Evolutionary conservation across 1,284 basidiomycete species (phyloP), one percentile per base, ranked within the genome.

Genomic region (Fomitopsis schrenkii): DNA sequence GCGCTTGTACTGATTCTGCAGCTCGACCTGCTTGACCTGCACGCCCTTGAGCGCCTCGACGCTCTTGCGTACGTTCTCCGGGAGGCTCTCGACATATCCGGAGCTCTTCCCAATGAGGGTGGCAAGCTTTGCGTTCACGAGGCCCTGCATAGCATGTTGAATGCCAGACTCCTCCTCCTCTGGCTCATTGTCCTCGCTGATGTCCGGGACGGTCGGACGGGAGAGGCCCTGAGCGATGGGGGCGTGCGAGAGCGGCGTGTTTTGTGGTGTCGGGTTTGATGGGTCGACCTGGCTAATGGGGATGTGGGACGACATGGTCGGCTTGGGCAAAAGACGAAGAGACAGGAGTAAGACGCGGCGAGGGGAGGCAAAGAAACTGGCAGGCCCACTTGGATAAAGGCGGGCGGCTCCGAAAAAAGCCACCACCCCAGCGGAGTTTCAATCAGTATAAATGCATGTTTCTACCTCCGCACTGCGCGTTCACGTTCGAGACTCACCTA

Each of bases 1-100:
- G 72, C 90, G 87, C 79, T 98, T 98, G 85, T 97, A 97, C 81
- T 96, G 87, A 72, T 92, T 91, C 77, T 98, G 94, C 61, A 98
- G 85, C 74, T 95, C 93, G 70, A 88, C 88, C 78, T 98, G 95
- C 80, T 96, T 91, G 67, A 88, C 88, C 77, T 98, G 96, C 50
- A 99, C 83, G 62, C 95, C 97, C 77, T 98, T 97, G 71, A 99
- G 83, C 44, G 90, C 97, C 78, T 97, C 93, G 71, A 98, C 81
- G 70, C 89, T 91, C 74, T 89, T 83, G 78, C 93, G 94, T 69
- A 97, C 87, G 60, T 90, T 86, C 54, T 82, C 77, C 14, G 96
- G 93, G 53, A 98, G 85, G 70, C 82, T 85, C 81, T 98, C 94
- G 75, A 95, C 82, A 77, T 94, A 94, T 42, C 93, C 93, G 10